Percentiles rank a stretch among this genome's conserved stretches.
Evolutionary conservation across 2,329 filamentous ascomycete species (phyloP).

Genomic region (Aspergillus candidus): DNA sequence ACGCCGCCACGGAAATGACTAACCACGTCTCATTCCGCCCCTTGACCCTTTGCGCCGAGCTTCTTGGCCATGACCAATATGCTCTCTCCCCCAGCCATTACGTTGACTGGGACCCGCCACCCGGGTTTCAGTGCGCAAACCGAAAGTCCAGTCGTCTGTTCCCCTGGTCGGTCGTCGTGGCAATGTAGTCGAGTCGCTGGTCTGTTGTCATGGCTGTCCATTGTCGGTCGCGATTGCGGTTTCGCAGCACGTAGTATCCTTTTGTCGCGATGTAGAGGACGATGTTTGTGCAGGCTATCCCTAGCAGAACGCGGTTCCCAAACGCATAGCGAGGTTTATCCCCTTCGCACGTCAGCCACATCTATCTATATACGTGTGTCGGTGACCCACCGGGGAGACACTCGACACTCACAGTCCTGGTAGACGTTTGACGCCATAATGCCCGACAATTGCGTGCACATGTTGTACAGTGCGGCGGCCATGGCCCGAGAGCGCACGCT

Average conservation of each 20-base stretch:
- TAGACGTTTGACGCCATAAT: conserved; percentile 35
- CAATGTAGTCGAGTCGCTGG: conserved; percentile 24
- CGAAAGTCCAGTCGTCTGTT: conserved; percentile 33
- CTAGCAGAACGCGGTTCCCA: conserved; percentile 33
- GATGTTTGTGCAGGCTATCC: conserved; percentile 19
- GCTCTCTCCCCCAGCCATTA: too few species aligned
- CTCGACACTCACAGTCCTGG: conserved; percentile 20
- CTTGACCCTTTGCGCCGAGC: too few species aligned
- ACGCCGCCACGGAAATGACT: background rate
- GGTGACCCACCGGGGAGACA: background rate
- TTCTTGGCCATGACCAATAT: background rate
- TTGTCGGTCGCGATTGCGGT: conserved; percentile 21
- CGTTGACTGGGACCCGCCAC: background rate
- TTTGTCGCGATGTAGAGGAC: conserved; percentile 25
- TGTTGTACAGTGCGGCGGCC: conserved; percentile 35
- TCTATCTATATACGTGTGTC: background rate
- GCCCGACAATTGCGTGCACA: conserved; percentile 31
- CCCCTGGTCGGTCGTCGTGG: conserved; percentile 27
- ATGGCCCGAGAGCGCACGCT: conserved; percentile 35
- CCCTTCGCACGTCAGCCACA: conserved; percentile 9
- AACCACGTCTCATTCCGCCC: background rate
- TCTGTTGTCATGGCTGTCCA: conserved; percentile 29
- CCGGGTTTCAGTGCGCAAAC: conserved; percentile 24
- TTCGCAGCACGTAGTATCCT: conserved; percentile 28
- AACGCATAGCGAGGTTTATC: conserved; percentile 43